A percentile compares a stretch with the other conserved stretches of the same genome.
phyloP scores from a whole-genome alignment of 345 rosid species.

The Balakata baccata region DNA sequence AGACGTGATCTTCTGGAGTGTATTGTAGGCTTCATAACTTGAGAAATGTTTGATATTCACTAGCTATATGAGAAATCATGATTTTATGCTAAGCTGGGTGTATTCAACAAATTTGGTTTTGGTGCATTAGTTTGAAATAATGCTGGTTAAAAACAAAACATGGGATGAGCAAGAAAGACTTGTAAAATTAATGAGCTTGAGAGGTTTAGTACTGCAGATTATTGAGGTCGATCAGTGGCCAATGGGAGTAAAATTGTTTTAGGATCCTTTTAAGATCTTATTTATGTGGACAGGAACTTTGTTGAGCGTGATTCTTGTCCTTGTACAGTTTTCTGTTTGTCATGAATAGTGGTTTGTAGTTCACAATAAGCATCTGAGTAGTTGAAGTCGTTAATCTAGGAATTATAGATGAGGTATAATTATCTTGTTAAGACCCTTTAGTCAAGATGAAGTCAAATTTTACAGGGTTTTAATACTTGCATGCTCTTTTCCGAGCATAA shows the following conservation, averaged over 20 bases:
- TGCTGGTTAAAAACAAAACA: background rate
- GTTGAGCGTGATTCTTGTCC: background rate
- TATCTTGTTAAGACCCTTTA: background rate
- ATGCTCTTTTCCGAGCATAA: background rate
- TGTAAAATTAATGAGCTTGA: background rate
- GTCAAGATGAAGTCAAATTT: no score
- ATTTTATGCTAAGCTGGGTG: background rate
- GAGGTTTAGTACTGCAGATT: background rate
- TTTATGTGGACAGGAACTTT: background rate
- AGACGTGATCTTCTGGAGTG: background rate
- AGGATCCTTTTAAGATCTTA: no score
- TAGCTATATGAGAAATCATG: background rate
- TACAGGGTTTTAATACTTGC: no score
- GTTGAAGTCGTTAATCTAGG: background rate
- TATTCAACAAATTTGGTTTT: background rate
- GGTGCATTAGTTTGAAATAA: background rate
- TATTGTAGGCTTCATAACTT: conserved; percentile 1
- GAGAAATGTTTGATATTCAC: background rate
- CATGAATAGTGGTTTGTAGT: background rate
- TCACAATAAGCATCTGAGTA: background rate
- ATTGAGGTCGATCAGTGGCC: no score
- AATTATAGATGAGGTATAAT: background rate
- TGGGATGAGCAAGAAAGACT: background rate
- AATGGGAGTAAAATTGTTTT: no score
- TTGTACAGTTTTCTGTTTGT: background rate